Evolutionary conservation across 2,329 filamentous ascomycete genomes (phyloP).

Genomic region (Alternaria gansuensis): DNA sequence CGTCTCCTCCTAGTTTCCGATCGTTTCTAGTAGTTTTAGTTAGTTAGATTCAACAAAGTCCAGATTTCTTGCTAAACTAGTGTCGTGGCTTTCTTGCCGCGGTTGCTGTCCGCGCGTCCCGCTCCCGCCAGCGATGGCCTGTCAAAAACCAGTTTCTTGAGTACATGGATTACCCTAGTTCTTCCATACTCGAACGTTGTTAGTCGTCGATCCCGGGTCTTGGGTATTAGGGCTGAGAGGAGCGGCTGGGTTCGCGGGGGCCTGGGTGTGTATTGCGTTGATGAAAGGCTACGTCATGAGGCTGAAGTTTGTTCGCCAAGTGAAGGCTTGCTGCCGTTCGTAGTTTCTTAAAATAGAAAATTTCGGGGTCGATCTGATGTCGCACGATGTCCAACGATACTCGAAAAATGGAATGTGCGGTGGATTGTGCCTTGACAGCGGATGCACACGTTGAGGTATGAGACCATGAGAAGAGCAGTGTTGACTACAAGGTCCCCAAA

Average conservation of each 20-base stretch:
- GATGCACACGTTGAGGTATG: not conserved
- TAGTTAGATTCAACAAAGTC: not conserved
- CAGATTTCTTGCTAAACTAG: not conserved
- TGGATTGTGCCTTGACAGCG: not conserved
- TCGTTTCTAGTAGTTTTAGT: not conserved
- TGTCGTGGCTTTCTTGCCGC: not conserved
- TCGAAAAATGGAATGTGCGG: not conserved
- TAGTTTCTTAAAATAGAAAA: not conserved
- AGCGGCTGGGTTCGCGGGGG: conserved; percentile 2
- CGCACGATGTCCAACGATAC: not conserved
- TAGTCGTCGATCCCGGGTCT: not conserved
- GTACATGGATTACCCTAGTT: not conserved
- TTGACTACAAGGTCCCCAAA: not conserved
- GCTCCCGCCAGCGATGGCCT: conserved; percentile 6
- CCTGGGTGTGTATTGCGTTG: not conserved
- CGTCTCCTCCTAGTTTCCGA: not conserved
- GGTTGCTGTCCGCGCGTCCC: conserved; percentile 7
- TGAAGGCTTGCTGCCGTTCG: not conserved
- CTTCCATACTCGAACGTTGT: not conserved
- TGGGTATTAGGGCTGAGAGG: conserved; percentile 1
- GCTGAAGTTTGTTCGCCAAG: not conserved
- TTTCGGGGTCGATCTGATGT: no score
- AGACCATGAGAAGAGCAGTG: not conserved
- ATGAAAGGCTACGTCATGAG: conserved; percentile 3
- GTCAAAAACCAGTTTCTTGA: conserved; percentile 4